phyloP scores from a whole-genome alignment of 2,329 filamentous ascomycete species.

The Sclerotinia trifoliorum region DNA sequence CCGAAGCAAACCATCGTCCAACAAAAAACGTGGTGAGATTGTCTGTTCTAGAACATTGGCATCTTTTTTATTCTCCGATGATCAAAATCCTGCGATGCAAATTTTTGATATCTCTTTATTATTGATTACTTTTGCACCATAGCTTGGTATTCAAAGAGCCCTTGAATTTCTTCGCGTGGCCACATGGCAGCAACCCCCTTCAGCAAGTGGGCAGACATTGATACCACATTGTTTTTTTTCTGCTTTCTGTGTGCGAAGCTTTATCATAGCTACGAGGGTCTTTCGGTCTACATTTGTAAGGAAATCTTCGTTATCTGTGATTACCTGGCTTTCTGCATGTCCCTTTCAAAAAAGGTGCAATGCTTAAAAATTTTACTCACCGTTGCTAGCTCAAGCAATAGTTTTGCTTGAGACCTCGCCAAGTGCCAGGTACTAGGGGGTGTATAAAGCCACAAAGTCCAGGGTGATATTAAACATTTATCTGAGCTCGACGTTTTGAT shows the following conservation, averaged over 20 bases:
- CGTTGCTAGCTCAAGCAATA: neutral
- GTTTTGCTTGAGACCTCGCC: neutral
- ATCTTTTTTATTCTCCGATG: neutral
- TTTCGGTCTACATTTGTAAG: neutral
- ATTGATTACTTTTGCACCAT: neutral
- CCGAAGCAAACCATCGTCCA: neutral
- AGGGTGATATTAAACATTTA: neutral
- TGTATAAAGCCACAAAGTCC: neutral
- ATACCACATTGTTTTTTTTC: neutral
- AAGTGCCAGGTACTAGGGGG: neutral
- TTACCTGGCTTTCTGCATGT: neutral
- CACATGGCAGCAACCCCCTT: constrained; percentile 8
- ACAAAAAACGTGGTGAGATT: neutral
- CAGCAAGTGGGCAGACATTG: neutral
- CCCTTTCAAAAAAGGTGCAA: neutral
- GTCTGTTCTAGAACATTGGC: constrained; percentile 12
- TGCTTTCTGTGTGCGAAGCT: neutral
- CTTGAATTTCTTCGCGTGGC: neutral
- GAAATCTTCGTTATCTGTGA: neutral
- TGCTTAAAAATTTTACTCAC: neutral
- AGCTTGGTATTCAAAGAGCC: neutral
- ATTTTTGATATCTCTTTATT: constrained; percentile 6
- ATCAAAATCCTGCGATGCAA: neutral
- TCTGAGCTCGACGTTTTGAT: neutral
- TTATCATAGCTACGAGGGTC: neutral